A percentile compares a stretch with the other conserved stretches of the same genome.
Evolutionary conservation across 352 stramenopile species (phyloP).

Genomic region (Blastocystis sp.): DNA sequence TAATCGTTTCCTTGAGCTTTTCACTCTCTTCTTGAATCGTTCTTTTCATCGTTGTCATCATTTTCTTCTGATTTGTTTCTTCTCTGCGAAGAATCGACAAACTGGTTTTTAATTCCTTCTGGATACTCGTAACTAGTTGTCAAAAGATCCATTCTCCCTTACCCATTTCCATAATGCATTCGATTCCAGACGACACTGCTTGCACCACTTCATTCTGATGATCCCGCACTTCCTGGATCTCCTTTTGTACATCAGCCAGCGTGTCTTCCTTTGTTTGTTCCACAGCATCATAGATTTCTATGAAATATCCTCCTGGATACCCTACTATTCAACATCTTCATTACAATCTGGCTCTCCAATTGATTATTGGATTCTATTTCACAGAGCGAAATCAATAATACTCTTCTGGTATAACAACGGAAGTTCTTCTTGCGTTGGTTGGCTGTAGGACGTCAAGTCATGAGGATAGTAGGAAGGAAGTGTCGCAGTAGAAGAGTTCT

Average conservation of each 20-base stretch:
- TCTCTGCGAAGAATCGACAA: neutral
- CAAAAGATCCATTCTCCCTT: no score
- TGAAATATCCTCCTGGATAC: neutral
- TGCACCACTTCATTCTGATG: no score
- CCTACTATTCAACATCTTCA: neutral
- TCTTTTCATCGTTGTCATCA: neutral
- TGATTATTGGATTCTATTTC: neutral
- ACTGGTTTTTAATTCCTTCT: slow-evolving; percentile 22
- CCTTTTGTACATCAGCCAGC: neutral
- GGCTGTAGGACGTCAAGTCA: neutral
- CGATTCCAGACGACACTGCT: no score
- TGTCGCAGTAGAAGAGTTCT: slow-evolving; percentile 5
- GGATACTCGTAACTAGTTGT: neutral
- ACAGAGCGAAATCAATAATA: neutral
- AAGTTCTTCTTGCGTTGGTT: neutral
- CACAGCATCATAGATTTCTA: neutral
- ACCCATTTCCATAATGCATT: no score
- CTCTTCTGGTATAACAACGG: neutral
- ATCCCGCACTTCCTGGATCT: no score
- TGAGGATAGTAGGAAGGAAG: neutral
- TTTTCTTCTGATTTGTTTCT: neutral
- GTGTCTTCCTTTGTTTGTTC: neutral
- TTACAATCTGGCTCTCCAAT: neutral
- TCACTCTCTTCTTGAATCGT: neutral
- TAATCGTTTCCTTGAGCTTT: neutral